Evolutionary conservation across 192 early-diverging fungal species (phyloP).

Genomic region (Chytriomyces sp.): DNA sequence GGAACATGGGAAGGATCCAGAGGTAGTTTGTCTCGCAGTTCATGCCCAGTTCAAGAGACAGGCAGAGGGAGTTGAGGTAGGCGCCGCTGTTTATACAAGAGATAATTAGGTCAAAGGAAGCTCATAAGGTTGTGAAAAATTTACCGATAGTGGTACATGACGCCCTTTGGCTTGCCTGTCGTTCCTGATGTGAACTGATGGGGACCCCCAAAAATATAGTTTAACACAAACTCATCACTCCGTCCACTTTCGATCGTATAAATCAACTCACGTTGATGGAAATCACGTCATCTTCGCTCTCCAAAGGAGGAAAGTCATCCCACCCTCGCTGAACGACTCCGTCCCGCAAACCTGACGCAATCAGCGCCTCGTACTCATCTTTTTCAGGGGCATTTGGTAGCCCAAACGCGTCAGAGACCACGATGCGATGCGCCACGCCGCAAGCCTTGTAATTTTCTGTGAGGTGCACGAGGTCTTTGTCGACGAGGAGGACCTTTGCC

Average conservation of each 20-base stretch:
- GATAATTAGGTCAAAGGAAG: conserved; percentile 17
- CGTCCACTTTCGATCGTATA: too few species aligned
- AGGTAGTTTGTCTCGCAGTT: conserved; percentile 51
- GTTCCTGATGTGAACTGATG: conserved; percentile 66
- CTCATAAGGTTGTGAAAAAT: not conserved
- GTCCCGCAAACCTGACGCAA: too few species aligned
- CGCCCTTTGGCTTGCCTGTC: conserved; percentile 60
- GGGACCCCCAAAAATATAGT: too few species aligned
- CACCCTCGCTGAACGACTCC: conserved; percentile 37
- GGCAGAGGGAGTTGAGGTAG: conserved; percentile 52
- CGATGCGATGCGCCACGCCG: conserved; percentile 2
- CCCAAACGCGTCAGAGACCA: conserved; percentile 3
- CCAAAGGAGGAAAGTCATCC: conserved; percentile 46
- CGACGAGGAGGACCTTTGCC: conserved; percentile 51
- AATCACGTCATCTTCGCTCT: conserved; percentile 50
- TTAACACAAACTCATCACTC: too few species aligned
- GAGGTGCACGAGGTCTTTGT: conserved; percentile 44
- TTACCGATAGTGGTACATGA: not conserved
- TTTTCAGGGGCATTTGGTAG: not conserved
- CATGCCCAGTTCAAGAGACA: conserved; percentile 47
- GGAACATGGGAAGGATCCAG: conserved; percentile 62
- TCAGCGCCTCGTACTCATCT: conserved; percentile 55
- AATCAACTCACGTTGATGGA: too few species aligned
- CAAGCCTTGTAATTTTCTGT: conserved; percentile 27
- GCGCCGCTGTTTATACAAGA: conserved; percentile 56